Evolutionary conservation across 1,139 yeast genomes (phyloP).

Genomic region (Blastobotrys arbuscula): DNA sequence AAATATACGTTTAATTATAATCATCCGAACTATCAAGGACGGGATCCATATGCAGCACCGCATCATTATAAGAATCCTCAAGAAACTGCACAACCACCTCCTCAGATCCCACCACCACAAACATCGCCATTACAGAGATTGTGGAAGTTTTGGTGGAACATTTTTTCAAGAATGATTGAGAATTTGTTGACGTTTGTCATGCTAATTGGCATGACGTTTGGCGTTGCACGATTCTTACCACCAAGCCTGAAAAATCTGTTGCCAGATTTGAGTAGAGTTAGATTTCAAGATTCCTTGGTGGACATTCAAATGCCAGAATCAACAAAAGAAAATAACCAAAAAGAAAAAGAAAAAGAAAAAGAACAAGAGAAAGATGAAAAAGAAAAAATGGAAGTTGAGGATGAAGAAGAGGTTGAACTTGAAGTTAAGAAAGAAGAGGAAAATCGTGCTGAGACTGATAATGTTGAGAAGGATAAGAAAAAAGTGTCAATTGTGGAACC

Average conservation of each 20-base stretch:
- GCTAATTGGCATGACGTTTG: conserved; percentile 27
- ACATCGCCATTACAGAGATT: neutral
- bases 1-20: neutral
- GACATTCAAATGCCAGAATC: neutral
- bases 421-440: neutral
- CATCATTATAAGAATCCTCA: neutral
- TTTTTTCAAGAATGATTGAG: conserved; percentile 39
- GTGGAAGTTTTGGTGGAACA: conserved; percentile 20
- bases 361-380: conserved; percentile 4
- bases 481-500: conserved; percentile 23
- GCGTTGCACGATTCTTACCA: conserved; percentile 31
- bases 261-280: neutral
- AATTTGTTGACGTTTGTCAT: conserved; percentile 44
- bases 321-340: neutral
- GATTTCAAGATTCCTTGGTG: neutral
- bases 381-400: neutral
- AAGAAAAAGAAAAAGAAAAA: neutral
- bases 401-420: neutral
- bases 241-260: neutral
- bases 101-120: conserved; percentile 16
- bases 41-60: neutral
- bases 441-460: neutral
- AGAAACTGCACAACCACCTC: conserved; percentile 16
- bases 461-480: conserved; percentile 1
- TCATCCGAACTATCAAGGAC: neutral